Conservation (phyloP, 2,329 filamentous ascomycete genomes). For the Aspergillus sp. region DNA sequence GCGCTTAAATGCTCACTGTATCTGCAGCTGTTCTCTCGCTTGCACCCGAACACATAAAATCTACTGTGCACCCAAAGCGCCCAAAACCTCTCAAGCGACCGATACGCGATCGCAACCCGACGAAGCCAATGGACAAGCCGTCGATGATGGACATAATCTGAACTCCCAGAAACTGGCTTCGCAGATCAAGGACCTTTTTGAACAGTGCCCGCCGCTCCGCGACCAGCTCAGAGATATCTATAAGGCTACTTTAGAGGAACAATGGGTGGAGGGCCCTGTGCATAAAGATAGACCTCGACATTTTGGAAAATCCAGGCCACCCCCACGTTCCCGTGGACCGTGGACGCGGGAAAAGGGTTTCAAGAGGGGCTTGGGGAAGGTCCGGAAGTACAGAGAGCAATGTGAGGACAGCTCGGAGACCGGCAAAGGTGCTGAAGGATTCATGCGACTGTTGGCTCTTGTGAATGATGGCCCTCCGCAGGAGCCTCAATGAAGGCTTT, state of each 20-base stretch:
- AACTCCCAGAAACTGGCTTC: constrained; percentile 27
- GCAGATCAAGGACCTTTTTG: constrained; percentile 40
- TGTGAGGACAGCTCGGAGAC: constrained; percentile 37
- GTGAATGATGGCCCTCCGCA: constrained; percentile 22
- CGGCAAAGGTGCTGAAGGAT: constrained; percentile 34
- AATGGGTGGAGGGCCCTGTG: constrained; percentile 38
- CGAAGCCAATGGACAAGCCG: constrained; percentile 10
- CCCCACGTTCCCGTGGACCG: constrained; percentile 31
- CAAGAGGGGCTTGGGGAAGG: constrained; percentile 41
- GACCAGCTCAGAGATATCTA: constrained; percentile 45
- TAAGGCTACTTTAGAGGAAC: constrained; percentile 39
- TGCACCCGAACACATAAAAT: constrained; percentile 48
- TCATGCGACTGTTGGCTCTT: constrained; percentile 38
- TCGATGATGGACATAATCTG: constrained; percentile 7
- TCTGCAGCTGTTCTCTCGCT: constrained; percentile 45
- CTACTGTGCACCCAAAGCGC: constrained; percentile 38
- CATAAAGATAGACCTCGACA: constrained; percentile 24
- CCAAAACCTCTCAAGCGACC: constrained; percentile 15
- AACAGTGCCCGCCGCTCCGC: constrained; percentile 40
- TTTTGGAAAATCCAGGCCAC: constrained; percentile 27
- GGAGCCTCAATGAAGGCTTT: constrained; percentile 8
- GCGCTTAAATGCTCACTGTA: not conserved
- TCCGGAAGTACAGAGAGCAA: constrained; percentile 37
- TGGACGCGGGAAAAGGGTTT: constrained; percentile 47
- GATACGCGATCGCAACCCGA: constrained; percentile 9